Percentiles rank a stretch among this genome's conserved stretches.
phyloP scores from a whole-genome alignment of 441 rosid genomes.

The Hura crepitans region DNA sequence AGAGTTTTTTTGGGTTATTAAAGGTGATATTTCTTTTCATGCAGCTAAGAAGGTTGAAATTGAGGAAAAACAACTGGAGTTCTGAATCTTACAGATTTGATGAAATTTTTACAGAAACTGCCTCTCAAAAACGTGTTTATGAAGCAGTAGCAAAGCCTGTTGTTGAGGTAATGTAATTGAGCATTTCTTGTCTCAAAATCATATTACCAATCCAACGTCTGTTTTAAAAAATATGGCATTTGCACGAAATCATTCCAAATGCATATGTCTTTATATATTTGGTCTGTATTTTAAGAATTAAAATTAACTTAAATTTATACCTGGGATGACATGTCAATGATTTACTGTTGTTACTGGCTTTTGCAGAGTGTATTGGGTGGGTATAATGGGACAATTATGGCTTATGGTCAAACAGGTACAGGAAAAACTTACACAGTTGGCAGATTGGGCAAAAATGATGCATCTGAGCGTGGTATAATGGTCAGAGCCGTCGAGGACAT shows the following conservation, averaged over 20 bases:
- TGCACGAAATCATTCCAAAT: neutral
- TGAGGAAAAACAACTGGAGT: slow-evolving; percentile 84
- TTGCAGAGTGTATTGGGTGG: slow-evolving; percentile 84
- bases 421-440: slow-evolving; percentile 92
- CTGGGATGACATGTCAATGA: slow-evolving; percentile 24
- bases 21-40: slow-evolving; percentile 1
- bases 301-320: neutral
- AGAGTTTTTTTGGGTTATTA: neutral
- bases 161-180: slow-evolving; percentile 57
- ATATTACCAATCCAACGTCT: neutral
- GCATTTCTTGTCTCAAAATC: neutral
- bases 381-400: slow-evolving; percentile 93
- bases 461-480: slow-evolving; percentile 87
- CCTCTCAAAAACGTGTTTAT: slow-evolving; percentile 87
- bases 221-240: neutral
- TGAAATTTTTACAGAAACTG: slow-evolving; percentile 67
- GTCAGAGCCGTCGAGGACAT: slow-evolving; percentile 83
- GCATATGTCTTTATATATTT: slow-evolving; percentile 1
- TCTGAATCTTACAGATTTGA: slow-evolving; percentile 83
- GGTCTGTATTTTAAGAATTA: neutral
- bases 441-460: slow-evolving; percentile 69
- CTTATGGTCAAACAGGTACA: slow-evolving; percentile 92
- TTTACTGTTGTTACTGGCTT: slow-evolving; percentile 14
- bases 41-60: slow-evolving; percentile 74
- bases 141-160: slow-evolving; percentile 90